These are phyloP conservation scores for Mrakia gelida DNA, from an alignment of 768 basidiomycete species.

Conservation along the genomic window DNA sequence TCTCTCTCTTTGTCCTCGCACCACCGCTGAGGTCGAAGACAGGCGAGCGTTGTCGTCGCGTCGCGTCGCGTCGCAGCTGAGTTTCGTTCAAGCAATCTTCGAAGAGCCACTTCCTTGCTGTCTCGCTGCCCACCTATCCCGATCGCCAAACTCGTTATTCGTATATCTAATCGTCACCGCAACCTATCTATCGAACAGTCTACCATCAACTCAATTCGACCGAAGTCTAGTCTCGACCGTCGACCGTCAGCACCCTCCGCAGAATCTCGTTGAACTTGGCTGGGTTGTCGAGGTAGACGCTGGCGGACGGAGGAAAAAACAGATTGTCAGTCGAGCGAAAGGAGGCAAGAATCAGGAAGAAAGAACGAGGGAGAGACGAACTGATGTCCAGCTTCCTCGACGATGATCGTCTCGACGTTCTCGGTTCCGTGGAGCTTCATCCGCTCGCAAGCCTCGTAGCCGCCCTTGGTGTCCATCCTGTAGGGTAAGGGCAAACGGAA, in stretches of 20 bases:
- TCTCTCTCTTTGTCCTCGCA: too few species aligned
- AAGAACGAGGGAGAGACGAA: neutral
- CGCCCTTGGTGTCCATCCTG: slow-evolving; percentile 63
- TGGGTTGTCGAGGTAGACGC: slow-evolving; percentile 23
- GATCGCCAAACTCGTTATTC: too few species aligned
- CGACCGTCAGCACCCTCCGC: neutral
- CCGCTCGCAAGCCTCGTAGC: slow-evolving; percentile 65
- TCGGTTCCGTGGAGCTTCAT: slow-evolving; percentile 71
- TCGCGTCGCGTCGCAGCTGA: too few species aligned
- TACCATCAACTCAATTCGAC: too few species aligned
- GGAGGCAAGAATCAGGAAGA: neutral
- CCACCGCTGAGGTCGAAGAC: too few species aligned
- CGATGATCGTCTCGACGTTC: neutral
- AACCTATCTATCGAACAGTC: too few species aligned
- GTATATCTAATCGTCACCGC: too few species aligned
- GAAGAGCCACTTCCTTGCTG: too few species aligned
- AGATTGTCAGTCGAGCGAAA: too few species aligned
- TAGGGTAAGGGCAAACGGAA: neutral
- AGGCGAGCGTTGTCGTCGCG: too few species aligned
- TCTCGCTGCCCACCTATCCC: too few species aligned
- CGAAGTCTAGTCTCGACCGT: neutral
- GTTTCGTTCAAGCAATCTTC: too few species aligned
- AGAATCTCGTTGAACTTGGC: slow-evolving; percentile 8
- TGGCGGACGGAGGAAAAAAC: neutral
- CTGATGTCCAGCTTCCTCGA: slow-evolving; percentile 19